These are phyloP conservation scores for Mitragyna speciosa DNA, from an alignment of 257 asterid genomes.

Conservation along the genomic window DNA sequence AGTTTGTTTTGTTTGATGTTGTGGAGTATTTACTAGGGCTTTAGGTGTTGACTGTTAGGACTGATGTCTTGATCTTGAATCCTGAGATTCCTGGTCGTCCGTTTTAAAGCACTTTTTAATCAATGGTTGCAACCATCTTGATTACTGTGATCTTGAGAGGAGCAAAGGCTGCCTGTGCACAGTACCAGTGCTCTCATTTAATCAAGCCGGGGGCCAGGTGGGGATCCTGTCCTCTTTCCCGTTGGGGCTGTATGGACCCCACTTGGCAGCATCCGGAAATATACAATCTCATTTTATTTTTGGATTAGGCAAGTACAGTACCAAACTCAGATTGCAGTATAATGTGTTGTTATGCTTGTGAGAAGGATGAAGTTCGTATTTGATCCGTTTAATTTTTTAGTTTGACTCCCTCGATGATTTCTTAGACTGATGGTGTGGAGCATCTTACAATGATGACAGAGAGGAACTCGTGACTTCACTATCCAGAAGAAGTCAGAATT, in stretches of 20 bases:
- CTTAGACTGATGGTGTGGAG: no score
- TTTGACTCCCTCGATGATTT: no score
- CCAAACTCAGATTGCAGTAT: not conserved
- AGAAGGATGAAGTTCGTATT: no score
- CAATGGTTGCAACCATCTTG: constrained; percentile 8
- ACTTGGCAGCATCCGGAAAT: not conserved
- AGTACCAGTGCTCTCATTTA: not conserved
- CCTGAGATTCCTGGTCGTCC: not conserved
- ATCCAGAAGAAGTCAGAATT: no score
- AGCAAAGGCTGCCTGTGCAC: not conserved
- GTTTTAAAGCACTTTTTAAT: not conserved
- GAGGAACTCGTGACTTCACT: no score
- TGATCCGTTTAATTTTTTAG: no score
- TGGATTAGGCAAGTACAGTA: no score
- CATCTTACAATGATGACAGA: no score
- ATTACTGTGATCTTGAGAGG: constrained; percentile 18
- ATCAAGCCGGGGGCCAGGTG: not conserved
- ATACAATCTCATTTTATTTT: no score
- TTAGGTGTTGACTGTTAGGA: not conserved
- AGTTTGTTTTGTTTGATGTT: no score
- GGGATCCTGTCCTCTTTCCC: constrained; percentile 4
- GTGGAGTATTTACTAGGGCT: not conserved
- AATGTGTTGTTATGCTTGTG: not conserved
- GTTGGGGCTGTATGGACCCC: constrained; percentile 2
- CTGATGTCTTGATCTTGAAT: not conserved